Evolutionary conservation across 2,329 filamentous ascomycete species (phyloP), one percentile per base, ranked within the genome.

Genomic region (Chrysoporthe cubensis): DNA sequence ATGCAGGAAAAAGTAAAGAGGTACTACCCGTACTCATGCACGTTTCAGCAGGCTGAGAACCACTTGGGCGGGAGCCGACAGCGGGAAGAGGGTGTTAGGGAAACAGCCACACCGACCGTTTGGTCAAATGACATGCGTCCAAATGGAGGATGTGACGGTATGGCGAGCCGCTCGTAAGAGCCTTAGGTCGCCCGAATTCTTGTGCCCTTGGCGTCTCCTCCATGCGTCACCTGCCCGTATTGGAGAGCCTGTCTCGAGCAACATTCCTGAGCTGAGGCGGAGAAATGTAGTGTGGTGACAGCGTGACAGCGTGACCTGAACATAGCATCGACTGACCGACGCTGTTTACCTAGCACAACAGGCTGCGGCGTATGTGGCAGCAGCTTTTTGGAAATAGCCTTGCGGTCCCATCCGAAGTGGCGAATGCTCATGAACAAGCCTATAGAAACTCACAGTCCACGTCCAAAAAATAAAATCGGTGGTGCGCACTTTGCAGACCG

Each of bases 51-150:
- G 59, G 64, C 64, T 69, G 64, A 60, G 61, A 42, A 43, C 34
- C 18, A 3, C n/a, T 16, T 37, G 46, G 9, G 43, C 42, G 46
- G 61, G n/a, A 63, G 34, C 58, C 64, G 56, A 52, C 59, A 61
- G 60, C 46, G 54, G 42, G 37, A 60, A 66, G 64, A 66, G 44
- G 67, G 34, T 50, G 56, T 43, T 56, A 68, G 34, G 32, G 7
- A 9, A 57, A 13, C 67, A 69, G 63, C 67, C 64, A 69, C 67
- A 60, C 67, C 64, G 54, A 66, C 34, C 40, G 26, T 59, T 40
- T 46, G 54, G 64, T 63, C 67, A 64, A 62, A 64, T 69, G 67
- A 56, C 52, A 64, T 66, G 59, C 67, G 64, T 48, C 59, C 46
- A 44, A 42, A 69, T 59, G 43, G 48, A 34, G 54, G 13, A 59